Evolutionary conservation across 306 rosid species (phyloP).

Genomic region (barrel medic (Medicago truncatula)): MtrunA17r5.0-ANR NC_053043.1:8113001-8113500

Average conservation of each 20-base stretch:
- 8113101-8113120: not conserved
- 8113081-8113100: not conserved
- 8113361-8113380: not conserved
- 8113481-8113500: conserved; percentile 2
- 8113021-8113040: conserved; percentile 11
- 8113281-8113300: too few relatives aligned
- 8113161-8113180: not conserved
- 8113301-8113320: not conserved
- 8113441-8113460: conserved; percentile 40
- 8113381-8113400: conserved; percentile 12
- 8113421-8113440: conserved; percentile 30
- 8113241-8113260: too few relatives aligned
- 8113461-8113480: not conserved
- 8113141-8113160: not conserved
- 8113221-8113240: too few relatives aligned
- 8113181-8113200: not conserved
- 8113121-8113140: not conserved
- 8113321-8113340: not conserved
- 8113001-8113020: conserved; percentile 28
- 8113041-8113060: conserved; percentile 36
- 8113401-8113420: not conserved
- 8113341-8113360: not conserved
- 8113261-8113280: too few relatives aligned
- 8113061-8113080: conserved; percentile 28
- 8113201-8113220: too few relatives aligned